Evolutionary conservation across 331 rosid genomes (phyloP).

Genomic region (Dryas integrifolia): DNA sequence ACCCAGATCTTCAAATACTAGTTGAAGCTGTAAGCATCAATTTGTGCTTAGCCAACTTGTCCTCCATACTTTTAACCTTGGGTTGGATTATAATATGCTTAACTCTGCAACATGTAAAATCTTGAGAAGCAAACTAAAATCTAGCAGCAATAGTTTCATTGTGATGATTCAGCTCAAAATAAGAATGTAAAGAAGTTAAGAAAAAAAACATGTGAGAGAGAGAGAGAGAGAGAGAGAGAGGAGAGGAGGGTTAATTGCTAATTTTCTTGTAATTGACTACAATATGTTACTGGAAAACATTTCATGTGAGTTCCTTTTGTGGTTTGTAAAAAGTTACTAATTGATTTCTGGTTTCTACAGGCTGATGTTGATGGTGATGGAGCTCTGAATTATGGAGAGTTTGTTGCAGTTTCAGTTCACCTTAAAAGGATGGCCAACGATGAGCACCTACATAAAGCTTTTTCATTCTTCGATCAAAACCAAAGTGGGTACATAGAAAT

Average conservation of each 20-base stretch:
- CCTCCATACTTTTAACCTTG: background rate
- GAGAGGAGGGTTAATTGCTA: background rate
- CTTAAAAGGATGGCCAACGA: conserved; percentile 55
- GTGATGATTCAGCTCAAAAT: background rate
- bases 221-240: background rate
- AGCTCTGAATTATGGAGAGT: conserved; percentile 53
- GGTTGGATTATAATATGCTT: background rate
- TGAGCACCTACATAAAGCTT: conserved; percentile 55
- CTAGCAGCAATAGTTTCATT: background rate
- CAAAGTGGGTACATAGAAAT: conserved; percentile 52
- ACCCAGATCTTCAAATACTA: conserved; percentile 50
- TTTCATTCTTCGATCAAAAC: conserved; percentile 49
- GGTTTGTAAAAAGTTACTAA: background rate
- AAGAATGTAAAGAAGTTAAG: background rate
- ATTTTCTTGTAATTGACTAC: background rate
- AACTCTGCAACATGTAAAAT: background rate
- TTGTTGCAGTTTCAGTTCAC: conserved; percentile 49
- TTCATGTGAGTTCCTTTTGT: background rate
- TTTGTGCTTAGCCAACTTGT: background rate
- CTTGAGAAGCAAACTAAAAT: background rate
- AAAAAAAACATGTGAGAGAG: background rate
- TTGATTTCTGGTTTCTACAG: conserved; percentile 20
- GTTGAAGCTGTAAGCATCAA: conserved; percentile 49
- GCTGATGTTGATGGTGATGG: conserved; percentile 57
- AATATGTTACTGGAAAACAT: background rate